Conservation (phyloP, 257 asterid species). For the Verbascum thapsus region DNA sequence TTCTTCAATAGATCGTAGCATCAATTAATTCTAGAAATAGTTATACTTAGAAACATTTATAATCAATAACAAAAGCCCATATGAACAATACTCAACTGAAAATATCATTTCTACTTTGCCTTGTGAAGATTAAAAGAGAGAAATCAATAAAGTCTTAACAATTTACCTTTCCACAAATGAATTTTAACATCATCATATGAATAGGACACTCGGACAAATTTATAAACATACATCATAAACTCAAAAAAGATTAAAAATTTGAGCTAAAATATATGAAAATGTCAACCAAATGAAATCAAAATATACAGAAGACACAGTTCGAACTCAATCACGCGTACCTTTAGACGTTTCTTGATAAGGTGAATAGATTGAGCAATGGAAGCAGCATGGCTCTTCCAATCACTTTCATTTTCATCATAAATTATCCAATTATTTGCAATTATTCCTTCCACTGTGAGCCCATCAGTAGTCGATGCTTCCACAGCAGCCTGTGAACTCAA, state of each 20-base stretch:
- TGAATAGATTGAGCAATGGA: constrained; percentile 85
- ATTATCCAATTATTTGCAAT: constrained; percentile 75
- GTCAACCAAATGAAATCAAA: constrained; percentile 6
- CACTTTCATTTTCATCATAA: constrained; percentile 69
- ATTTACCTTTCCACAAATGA: not conserved
- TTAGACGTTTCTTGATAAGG: constrained; percentile 85
- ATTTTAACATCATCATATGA: not conserved
- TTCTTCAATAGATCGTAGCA: not conserved
- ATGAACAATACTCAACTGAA: not conserved
- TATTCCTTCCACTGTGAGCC: constrained; percentile 80
- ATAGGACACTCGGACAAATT: constrained; percentile 12
- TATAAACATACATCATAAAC: constrained; percentile 10
- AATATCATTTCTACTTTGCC: not conserved
- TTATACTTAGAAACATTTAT: not conserved
- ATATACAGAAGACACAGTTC: not conserved
- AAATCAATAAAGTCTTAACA: constrained; percentile 9
- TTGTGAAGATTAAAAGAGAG: not conserved
- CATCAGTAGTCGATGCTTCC: constrained; percentile 74
- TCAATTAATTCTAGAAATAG: not conserved
- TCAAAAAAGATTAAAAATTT: not conserved
- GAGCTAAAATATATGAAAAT: not conserved
- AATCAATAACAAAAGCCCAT: not conserved
- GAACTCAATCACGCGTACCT: constrained; percentile 39
- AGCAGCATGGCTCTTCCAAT: constrained; percentile 93
- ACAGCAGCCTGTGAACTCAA: constrained; percentile 55